phyloP scores from a whole-genome alignment of 169 alveolate species.

The Plasmodium vinckei region DNA sequence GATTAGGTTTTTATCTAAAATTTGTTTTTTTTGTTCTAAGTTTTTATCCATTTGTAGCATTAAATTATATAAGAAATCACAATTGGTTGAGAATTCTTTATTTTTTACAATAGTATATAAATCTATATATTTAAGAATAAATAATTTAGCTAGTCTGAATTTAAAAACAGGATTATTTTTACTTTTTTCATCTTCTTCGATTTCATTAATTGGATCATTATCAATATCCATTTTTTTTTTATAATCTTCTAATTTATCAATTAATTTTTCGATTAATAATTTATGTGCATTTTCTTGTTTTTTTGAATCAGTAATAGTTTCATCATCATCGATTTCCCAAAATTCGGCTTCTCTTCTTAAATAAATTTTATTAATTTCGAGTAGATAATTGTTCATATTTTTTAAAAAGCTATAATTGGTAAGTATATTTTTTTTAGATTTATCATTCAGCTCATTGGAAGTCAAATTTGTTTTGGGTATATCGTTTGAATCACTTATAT shows the following conservation, averaged over 20 bases:
- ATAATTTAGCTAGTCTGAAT: slow-evolving; percentile 81
- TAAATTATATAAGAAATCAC: slow-evolving; percentile 33
- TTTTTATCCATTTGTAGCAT: slow-evolving; percentile 63
- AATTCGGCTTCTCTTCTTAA: slow-evolving; percentile 68
- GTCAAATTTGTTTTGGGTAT: too few relatives aligned
- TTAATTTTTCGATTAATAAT: slow-evolving; percentile 61
- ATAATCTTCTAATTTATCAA: slow-evolving; percentile 80
- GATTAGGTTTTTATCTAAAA: background rate
- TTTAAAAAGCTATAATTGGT: background rate
- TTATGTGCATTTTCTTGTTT: slow-evolving; percentile 24
- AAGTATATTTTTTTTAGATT: too few relatives aligned
- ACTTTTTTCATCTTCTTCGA: slow-evolving; percentile 80
- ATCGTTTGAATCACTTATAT: too few relatives aligned
- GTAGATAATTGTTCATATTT: slow-evolving; percentile 28
- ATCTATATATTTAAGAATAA: slow-evolving; percentile 75
- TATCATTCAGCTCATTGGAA: too few relatives aligned
- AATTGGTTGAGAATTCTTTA: slow-evolving; percentile 40
- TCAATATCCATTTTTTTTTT: slow-evolving; percentile 83
- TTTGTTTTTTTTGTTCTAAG: slow-evolving; percentile 17
- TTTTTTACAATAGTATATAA: slow-evolving; percentile 69
- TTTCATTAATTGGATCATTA: slow-evolving; percentile 83
- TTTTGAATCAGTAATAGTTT: slow-evolving; percentile 4
- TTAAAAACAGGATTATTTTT: slow-evolving; percentile 81
- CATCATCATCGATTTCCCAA: slow-evolving; percentile 53
- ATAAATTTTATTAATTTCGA: slow-evolving; percentile 55